Conservation (phyloP, 441 rosid species). For the Bocquillonia castaneifolia region DNA sequence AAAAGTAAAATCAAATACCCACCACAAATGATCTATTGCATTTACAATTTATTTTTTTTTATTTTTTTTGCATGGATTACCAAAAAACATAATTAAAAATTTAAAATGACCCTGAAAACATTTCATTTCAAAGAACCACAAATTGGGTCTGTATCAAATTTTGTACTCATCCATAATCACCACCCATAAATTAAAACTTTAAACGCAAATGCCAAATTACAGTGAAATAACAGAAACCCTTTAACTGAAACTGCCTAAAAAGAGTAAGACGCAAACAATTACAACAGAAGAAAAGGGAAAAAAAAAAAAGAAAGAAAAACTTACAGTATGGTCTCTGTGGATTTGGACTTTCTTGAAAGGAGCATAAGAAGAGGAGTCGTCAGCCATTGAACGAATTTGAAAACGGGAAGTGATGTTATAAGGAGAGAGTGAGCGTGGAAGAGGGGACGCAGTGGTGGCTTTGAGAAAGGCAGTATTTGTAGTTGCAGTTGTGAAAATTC, state of each 20-base stretch:
- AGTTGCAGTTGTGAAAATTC: slow-evolving; percentile 38
- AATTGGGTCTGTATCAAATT: neutral
- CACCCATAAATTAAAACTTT: neutral
- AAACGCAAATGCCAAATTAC: neutral
- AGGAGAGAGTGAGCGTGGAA: slow-evolving; percentile 17
- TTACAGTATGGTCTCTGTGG: slow-evolving; percentile 76
- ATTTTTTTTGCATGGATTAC: neutral
- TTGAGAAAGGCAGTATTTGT: slow-evolving; percentile 20
- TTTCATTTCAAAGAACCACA: too few species aligned
- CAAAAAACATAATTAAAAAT: neutral
- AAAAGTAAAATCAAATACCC: neutral
- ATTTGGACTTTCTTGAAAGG: slow-evolving; percentile 75
- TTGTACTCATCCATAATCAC: neutral
- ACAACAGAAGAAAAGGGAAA: neutral
- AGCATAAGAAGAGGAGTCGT: slow-evolving; percentile 38
- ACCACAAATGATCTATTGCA: neutral
- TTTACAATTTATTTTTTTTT: neutral
- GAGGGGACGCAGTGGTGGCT: slow-evolving; percentile 6
- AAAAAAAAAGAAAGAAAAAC: neutral
- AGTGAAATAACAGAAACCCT: slow-evolving; percentile 2
- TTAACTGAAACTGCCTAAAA: slow-evolving; percentile 1
- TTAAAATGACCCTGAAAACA: too few species aligned
- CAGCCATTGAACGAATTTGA: slow-evolving; percentile 64
- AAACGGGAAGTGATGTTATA: slow-evolving; percentile 28
- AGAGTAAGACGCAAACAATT: too few species aligned